phyloP scores from a whole-genome alignment of 2,329 filamentous ascomycete species.

The Lachnellula willkommii region DNA sequence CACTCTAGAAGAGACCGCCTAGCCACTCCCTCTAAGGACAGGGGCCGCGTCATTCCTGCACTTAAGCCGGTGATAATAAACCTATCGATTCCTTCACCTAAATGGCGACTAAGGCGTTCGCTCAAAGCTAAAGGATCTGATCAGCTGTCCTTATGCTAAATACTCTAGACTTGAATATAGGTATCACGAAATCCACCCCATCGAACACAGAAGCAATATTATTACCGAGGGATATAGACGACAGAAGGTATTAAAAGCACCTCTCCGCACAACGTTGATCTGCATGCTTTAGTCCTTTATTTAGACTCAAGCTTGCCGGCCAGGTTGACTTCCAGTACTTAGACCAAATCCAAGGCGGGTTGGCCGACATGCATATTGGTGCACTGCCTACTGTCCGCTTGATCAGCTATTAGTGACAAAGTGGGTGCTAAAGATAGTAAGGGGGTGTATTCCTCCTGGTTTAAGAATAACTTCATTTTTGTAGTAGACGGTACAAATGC shows the following conservation, averaged over 20 bases:
- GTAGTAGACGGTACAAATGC: not conserved
- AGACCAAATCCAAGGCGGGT: not conserved
- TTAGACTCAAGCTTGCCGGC: not conserved
- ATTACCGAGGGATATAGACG: not conserved
- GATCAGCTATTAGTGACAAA: not conserved
- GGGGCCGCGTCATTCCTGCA: not conserved
- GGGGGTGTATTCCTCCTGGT: not conserved
- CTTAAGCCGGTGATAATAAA: not conserved
- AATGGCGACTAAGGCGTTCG: not conserved
- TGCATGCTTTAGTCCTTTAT: not conserved
- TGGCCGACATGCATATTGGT: not conserved
- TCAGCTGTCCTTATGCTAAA: not conserved
- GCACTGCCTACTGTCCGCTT: not conserved
- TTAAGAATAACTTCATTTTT: constrained; percentile 6
- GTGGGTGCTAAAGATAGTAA: not conserved
- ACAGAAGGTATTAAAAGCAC: not conserved
- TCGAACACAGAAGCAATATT: not conserved
- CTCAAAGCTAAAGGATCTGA: not conserved
- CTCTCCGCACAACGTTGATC: not conserved
- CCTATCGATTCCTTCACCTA: not conserved
- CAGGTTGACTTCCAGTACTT: not conserved
- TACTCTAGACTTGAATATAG: not conserved
- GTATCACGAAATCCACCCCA: not conserved
- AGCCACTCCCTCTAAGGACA: not conserved
- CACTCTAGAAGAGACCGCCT: not conserved